These are phyloP conservation scores for Azolla pinnata DNA, from an alignment of 75 land plant genomes.

Conservation along the genomic window DNA sequence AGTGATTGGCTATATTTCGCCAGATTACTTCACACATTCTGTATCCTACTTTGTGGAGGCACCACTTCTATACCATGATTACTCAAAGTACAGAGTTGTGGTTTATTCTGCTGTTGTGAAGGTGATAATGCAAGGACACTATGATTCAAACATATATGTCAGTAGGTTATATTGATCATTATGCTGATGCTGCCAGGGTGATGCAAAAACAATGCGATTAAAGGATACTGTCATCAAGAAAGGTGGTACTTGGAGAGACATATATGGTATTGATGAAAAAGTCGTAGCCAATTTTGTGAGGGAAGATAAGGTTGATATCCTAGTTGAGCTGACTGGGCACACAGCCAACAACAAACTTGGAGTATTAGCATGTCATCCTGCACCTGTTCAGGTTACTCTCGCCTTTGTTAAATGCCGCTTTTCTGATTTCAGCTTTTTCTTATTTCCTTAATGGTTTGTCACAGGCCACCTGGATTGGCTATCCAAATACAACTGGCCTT, in stretches of 20 bases:
- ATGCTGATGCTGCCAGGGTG: constrained; percentile 42
- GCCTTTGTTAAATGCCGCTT: not conserved
- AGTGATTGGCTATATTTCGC: constrained; percentile 89
- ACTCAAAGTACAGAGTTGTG: constrained; percentile 76
- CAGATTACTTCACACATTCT: constrained; percentile 98
- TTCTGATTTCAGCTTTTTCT: too few relatives aligned
- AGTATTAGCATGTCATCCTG: constrained; percentile 89
- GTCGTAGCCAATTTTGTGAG: constrained; percentile 85
- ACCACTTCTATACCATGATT: constrained; percentile 82
- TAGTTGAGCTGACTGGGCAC: constrained; percentile 96
- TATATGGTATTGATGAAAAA: constrained; percentile 93
- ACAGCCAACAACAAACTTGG: constrained; percentile 94
- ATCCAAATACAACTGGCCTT: constrained; percentile 95
- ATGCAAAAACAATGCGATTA: constrained; percentile 83
- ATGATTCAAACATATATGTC: too few relatives aligned
- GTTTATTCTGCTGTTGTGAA: constrained; percentile 98
- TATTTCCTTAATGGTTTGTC: too few relatives aligned
- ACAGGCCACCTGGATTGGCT: constrained; percentile 99
- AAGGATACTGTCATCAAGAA: constrained; percentile 69
- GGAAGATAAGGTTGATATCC: constrained; percentile 88
- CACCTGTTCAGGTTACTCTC: constrained; percentile 74
- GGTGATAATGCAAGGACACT: constrained; percentile 38
- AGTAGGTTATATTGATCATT: too few relatives aligned
- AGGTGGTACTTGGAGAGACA: constrained; percentile 93
- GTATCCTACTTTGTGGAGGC: constrained; percentile 98